phyloP scores from a whole-genome alignment of 176 grass and related monocot species.

The Raddia guianensis region DNA sequence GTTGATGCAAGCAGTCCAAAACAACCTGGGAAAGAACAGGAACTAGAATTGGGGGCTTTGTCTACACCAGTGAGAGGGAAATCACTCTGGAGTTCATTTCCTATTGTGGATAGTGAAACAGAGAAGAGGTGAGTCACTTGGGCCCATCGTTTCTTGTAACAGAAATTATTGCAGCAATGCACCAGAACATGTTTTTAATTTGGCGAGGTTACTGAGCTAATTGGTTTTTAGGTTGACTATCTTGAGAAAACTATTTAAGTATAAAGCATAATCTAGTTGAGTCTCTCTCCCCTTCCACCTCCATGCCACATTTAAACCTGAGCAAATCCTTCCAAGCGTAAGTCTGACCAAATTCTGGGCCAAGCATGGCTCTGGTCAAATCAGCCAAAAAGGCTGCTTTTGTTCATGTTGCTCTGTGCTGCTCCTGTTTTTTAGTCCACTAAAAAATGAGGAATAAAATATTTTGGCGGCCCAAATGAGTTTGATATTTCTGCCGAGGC shows the following conservation, averaged over 20 bases:
- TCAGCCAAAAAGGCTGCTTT: not conserved
- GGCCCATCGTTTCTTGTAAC: constrained; percentile 13
- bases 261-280: not conserved
- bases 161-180: not conserved
- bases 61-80: constrained; percentile 23
- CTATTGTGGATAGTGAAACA: constrained; percentile 45
- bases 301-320: not conserved
- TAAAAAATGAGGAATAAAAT: not conserved
- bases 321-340: not conserved
- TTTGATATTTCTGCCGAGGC: not conserved
- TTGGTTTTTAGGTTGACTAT: not conserved
- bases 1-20: constrained; percentile 25
- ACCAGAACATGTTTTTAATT: not conserved
- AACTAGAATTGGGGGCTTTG: constrained; percentile 16
- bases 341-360: not conserved
- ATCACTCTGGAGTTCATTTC: constrained; percentile 51
- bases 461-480: not conserved
- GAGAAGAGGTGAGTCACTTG: constrained; percentile 50
- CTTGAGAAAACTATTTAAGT: not conserved
- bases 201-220: not conserved
- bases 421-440: not conserved
- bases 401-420: not conserved
- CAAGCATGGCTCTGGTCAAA: not conserved
- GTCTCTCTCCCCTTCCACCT: not conserved
- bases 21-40: constrained; percentile 17